Evolutionary conservation across 768 basidiomycete genomes (phyloP), one percentile per base, ranked within the genome.

Genomic region (Roridomyces roridus): DNA sequence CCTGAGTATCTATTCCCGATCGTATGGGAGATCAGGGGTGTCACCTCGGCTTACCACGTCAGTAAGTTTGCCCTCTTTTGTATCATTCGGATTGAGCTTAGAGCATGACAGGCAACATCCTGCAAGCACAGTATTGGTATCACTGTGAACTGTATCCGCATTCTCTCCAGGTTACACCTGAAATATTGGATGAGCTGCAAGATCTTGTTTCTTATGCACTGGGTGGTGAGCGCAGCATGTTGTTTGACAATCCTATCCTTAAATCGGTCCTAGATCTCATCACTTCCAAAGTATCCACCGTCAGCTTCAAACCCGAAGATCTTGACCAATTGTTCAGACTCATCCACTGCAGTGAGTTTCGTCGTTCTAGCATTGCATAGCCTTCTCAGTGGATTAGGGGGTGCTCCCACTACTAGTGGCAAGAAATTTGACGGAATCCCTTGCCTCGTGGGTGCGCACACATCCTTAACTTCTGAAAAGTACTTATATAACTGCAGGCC

Each of bases 81-180:
- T 15, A 28, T 39, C 18, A 12, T 12, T 24, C 9, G 23, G n/a
- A n/a, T 26, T 24, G 10, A 42, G 5, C 34, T 45, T 43, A 7
- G 31, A 20, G 3, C 5, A 1, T 15, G 17, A 9, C 39, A 81
- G 80, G 70, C 1, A 72, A 76, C 50, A 70, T 72, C 35, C 65
- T 81, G 5, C 71, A 77, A 54, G 66, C 74, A 1, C 75, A 77
- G 41, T 80, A 81, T 56, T 80, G 80, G 80, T 67, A 63, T 39
- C 76, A 77, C 46, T 69, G 74, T 41, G 62, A 69, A 45, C 57
- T 75, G 10, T 80, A 71, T 56, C 79, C 29, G 14, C 29, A 14
- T 14, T 31, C 29, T 31, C 29, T 31, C 6, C 29, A 31, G 7
- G 42, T 76, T 18, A 66, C 68, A 0, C 34, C 41, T 4, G 57